Conservation (phyloP, 306 rosid genomes). For the Rosa lucieae region DNA sequence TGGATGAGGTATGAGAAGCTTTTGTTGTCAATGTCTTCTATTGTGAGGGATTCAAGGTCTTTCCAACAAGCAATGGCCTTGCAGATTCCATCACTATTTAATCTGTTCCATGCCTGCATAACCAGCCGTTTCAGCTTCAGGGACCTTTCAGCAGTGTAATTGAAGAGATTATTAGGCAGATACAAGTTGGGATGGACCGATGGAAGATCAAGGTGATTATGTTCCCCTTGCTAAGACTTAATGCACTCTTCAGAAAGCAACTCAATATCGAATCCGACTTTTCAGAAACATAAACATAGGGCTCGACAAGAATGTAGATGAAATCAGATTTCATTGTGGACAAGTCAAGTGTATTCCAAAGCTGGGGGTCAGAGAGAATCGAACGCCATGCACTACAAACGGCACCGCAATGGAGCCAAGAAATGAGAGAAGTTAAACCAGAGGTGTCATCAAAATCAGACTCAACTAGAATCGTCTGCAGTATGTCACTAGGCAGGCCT, state of each 20-base stretch:
- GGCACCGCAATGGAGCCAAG: neutral
- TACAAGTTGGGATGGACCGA: conserved; percentile 46
- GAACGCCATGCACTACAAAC: neutral
- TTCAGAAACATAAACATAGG: neutral
- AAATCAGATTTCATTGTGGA: neutral
- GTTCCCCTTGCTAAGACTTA: neutral
- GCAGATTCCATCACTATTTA: conserved; percentile 56
- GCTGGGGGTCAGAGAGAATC: neutral
- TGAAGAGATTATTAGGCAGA: conserved; percentile 58
- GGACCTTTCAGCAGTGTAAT: conserved; percentile 74
- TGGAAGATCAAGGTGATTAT: neutral
- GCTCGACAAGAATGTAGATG: neutral
- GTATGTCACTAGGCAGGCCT: neutral
- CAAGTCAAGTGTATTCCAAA: neutral
- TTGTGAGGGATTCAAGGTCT: conserved; percentile 64
- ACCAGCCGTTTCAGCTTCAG: conserved; percentile 59
- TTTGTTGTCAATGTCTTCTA: conserved; percentile 19
- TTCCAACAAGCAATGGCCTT: conserved; percentile 66
- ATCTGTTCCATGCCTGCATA: conserved; percentile 76
- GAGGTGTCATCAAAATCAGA: neutral
- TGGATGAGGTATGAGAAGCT: conserved; percentile 29
- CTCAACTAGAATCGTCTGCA: neutral
- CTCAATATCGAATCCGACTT: neutral
- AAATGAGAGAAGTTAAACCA: neutral
- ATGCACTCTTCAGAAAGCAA: neutral